phyloP scores from a whole-genome alignment of 2,329 filamentous ascomycete species.

The Penicillium digitatum region DNA sequence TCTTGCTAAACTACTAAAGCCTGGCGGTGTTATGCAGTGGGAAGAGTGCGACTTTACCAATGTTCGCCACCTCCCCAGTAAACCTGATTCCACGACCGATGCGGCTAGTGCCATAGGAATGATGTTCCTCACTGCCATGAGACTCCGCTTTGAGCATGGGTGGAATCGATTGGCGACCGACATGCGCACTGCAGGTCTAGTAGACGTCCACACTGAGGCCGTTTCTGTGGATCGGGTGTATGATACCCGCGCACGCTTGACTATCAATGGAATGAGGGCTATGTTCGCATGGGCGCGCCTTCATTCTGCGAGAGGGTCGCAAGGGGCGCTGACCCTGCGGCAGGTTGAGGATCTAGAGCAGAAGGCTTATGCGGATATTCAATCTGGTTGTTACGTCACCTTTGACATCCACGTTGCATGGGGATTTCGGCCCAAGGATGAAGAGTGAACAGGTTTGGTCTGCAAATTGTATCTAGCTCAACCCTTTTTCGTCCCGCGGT shows the following conservation, averaged over 20 bases:
- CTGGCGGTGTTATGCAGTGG: conserved; percentile 14
- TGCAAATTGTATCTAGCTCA: background rate
- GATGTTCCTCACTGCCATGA: background rate
- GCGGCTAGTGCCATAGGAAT: background rate
- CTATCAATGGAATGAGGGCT: conserved; percentile 1
- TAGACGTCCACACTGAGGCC: background rate
- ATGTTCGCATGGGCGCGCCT: background rate
- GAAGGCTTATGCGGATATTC: conserved; percentile 3
- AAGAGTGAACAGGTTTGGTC: background rate
- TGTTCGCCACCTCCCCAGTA: background rate
- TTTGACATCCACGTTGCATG: conserved; percentile 11
- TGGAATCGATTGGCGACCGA: background rate
- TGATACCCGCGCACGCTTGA: background rate
- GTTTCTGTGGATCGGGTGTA: background rate
- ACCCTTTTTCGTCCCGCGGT: background rate
- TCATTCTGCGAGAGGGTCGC: background rate
- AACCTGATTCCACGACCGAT: background rate
- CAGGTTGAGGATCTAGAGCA: conserved; percentile 5
- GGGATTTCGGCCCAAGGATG: background rate
- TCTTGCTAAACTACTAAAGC: conserved; percentile 9
- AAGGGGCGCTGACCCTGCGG: background rate
- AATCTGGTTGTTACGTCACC: conserved; percentile 11
- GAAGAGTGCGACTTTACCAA: conserved; percentile 12
- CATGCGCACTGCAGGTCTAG: background rate
- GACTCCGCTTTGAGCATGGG: background rate